Conservation (phyloP, 352 stramenopile species). For the Phytophthora quininea region DNA sequence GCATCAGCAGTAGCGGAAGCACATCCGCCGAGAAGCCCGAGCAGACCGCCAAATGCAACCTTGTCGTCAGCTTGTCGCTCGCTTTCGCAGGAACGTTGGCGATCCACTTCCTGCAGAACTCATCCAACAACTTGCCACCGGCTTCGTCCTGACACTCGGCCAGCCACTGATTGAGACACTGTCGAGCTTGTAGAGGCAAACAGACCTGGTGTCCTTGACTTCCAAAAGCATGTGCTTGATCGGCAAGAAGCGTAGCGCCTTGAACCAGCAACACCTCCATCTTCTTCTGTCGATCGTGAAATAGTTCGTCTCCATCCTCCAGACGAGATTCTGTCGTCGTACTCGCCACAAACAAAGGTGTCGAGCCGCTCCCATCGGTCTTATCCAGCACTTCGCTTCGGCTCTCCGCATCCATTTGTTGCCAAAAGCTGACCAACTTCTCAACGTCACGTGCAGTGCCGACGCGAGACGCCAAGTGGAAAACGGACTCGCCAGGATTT, state of each 20-base stretch:
- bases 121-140: background rate
- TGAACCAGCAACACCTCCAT: conserved; percentile 13
- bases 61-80: background rate
- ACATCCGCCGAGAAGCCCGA: conserved; percentile 8
- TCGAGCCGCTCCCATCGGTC: conserved; percentile 2
- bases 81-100: background rate
- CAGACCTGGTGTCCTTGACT: background rate
- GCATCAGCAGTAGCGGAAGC: conserved; percentile 18
- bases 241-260: conserved; percentile 6
- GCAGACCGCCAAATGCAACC: conserved; percentile 2
- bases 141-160: conserved; percentile 9
- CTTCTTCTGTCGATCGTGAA: conserved; percentile 13
- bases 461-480: conserved; percentile 16
- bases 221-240: background rate
- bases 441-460: conserved; percentile 3
- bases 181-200: conserved; percentile 5
- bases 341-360: conserved; percentile 8
- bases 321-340: conserved; percentile 7
- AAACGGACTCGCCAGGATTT: conserved; percentile 7
- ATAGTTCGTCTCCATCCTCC: background rate
- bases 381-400: background rate
- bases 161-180: conserved; percentile 14
- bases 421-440: conserved; percentile 13
- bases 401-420: background rate
- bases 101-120: conserved; percentile 18